Conservation (phyloP, 2,329 filamentous ascomycete species). For the Aspergillus felis region DNA sequence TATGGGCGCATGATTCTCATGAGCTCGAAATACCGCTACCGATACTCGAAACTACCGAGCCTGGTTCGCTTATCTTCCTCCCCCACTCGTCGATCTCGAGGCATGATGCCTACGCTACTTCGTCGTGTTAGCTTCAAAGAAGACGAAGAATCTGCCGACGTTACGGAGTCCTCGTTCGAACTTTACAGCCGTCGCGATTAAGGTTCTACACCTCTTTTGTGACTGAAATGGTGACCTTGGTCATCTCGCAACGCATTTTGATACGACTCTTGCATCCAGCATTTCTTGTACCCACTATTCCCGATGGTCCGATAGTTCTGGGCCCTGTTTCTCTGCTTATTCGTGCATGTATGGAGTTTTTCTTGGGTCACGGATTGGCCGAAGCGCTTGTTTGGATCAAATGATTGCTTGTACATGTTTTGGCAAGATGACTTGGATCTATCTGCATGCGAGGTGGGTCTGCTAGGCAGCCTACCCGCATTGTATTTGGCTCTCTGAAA, state of each 20-base stretch:
- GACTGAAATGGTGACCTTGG: conserved; percentile 6
- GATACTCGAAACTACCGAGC: conserved; percentile 30
- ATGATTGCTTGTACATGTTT: conserved; percentile 23
- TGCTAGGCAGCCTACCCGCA: conserved; percentile 13
- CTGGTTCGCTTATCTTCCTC: conserved; percentile 25
- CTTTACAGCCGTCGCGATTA: conserved; percentile 32
- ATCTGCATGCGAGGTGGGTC: conserved; percentile 16
- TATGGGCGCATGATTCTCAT: conserved; percentile 47
- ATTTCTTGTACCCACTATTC: conserved; percentile 19
- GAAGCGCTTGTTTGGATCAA: conserved; percentile 16
- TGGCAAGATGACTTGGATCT: conserved; percentile 15
- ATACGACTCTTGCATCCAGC: conserved; percentile 23
- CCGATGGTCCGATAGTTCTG: conserved; percentile 1
- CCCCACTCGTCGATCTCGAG: conserved; percentile 32
- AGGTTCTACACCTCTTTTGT: conserved; percentile 5
- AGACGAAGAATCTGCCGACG: conserved; percentile 34
- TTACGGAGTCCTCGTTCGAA: conserved; percentile 38
- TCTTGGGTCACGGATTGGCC: conserved; percentile 19
- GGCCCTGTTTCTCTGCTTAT: background rate
- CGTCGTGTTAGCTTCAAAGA: conserved; percentile 39
- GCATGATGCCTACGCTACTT: conserved; percentile 32
- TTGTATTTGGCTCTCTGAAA: conserved; percentile 8
- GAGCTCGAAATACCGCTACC: conserved; percentile 38
- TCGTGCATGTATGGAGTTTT: conserved; percentile 23
- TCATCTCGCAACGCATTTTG: conserved; percentile 12